Base-by-base conservation (phyloP, 768 basidiomycete genomes). In the Floccularia luteovirens region DNA sequence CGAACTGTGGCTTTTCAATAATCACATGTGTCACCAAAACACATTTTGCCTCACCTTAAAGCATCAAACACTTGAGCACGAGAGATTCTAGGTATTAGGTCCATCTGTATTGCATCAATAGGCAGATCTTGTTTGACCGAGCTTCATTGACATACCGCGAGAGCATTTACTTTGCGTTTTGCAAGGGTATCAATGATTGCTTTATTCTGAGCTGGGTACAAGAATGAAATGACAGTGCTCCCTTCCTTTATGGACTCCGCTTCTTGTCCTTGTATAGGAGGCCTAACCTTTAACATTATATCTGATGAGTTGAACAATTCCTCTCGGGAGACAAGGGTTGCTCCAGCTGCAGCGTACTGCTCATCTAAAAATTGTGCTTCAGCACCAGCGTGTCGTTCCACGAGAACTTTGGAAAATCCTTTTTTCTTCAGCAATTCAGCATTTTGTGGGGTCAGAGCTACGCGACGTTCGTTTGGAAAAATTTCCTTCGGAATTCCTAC, bases 41-140 rank as follows among this genome's bases (percentile, higher is more conserved):
- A 46, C 40, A 25, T 32, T 41, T 58, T 47, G 8, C 3, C n/a
- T 8, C 39, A 84, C 87, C 86, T 90, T 50, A 92, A 63, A 25
- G 83, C 90, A 60, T 92, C 90, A 48, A 90, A 92, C 16, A 84
- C 84, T 58, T 92, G 90, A 32, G 90, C 90, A 39, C 90, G 77
- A 45, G 87, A 90, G 49, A 92, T 90, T 42, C 90, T 76, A 50
- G 90, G 90, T 66, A 92, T 89, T 75, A 82, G 77, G 55, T 92
- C 90, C 90, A 92, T 92, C 56, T 71, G 8, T 23, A 31, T 27
- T 39, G 13, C 31, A 45, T 36, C 12, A 31, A 33, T 39, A 20
- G 24, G 12, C 13, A 21, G 25, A 19, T 27, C 22, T 14, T 21
- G 31, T 25, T 20, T 14, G 7, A 34, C 10, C 10, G 7, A 17